Evolutionary conservation across 495 filamentous ascomycete species (phyloP).

Genomic region (Tuber aestivum): DNA sequence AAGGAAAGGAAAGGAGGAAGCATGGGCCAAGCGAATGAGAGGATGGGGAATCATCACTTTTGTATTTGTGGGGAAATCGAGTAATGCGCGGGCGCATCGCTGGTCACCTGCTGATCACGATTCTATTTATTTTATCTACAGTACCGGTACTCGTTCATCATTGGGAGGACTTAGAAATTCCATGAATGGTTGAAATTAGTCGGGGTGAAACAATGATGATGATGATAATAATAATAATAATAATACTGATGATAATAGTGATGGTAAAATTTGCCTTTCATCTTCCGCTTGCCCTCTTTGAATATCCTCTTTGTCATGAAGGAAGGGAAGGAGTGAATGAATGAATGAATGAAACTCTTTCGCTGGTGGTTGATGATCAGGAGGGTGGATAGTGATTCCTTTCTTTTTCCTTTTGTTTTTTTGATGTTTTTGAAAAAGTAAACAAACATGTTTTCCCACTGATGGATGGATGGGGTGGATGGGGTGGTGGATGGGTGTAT

Average conservation of each 20-base stretch:
- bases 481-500: background rate
- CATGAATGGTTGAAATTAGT: conserved; percentile 11
- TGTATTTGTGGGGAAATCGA: conserved; percentile 39
- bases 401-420: background rate
- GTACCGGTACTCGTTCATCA: conserved; percentile 9
- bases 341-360: no score
- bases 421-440: conserved; percentile 1
- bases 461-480: background rate
- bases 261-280: background rate
- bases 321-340: background rate
- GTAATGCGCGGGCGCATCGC: conserved; percentile 32
- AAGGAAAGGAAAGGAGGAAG: conserved; percentile 28
- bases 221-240: background rate
- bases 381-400: background rate
- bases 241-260: background rate
- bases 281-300: background rate
- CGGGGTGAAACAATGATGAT: background rate
- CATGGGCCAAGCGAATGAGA: conserved; percentile 30
- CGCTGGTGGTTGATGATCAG: background rate
- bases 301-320: background rate
- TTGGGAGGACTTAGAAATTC: conserved; percentile 2
- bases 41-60: conserved; percentile 13
- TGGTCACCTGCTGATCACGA: conserved; percentile 37
- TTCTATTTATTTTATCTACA: background rate
- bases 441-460: background rate